These are phyloP conservation scores for Talaromyces funiculosus DNA, from an alignment of 2,329 filamentous ascomycete genomes.

Conservation along the genomic window DNA sequence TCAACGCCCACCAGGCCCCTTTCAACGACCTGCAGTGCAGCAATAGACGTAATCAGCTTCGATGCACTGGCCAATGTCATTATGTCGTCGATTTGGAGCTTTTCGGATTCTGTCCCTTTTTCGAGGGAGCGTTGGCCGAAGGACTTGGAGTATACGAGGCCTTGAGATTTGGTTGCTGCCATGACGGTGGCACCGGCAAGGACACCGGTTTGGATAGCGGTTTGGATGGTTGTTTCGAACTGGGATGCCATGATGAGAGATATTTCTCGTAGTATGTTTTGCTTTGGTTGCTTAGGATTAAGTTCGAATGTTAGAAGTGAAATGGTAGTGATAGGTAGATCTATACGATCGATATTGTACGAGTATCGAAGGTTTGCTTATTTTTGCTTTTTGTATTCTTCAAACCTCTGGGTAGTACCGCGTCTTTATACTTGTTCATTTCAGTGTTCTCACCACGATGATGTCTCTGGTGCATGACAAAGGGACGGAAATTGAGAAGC, in stretches of 20 bases:
- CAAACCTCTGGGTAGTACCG: too few relatives aligned
- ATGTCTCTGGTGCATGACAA: too few relatives aligned
- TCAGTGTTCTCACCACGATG: too few relatives aligned
- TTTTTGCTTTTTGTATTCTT: too few relatives aligned
- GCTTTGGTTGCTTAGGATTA: too few relatives aligned
- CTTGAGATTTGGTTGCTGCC: conserved; percentile 7
- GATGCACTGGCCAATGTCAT: conserved; percentile 2
- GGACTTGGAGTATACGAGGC: conserved; percentile 8
- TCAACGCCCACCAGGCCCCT: conserved; percentile 2
- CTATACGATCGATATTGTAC: too few relatives aligned
- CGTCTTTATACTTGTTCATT: too few relatives aligned
- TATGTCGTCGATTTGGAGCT: not conserved
- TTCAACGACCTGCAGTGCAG: conserved; percentile 6
- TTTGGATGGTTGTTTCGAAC: not conserved
- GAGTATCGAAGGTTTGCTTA: too few relatives aligned
- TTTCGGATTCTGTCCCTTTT: not conserved
- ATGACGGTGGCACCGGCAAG: conserved; percentile 2
- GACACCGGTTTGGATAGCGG: not conserved
- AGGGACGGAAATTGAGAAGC: not conserved
- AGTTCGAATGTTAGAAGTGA: too few relatives aligned
- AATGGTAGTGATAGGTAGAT: too few relatives aligned
- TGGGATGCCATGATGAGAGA: not conserved
- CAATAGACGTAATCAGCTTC: conserved; percentile 7
- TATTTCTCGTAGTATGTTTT: not conserved
- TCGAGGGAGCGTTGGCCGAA: conserved; percentile 3